Evolutionary conservation across 2,329 filamentous ascomycete genomes (phyloP), one percentile per base, ranked within the genome.

Genomic region (Phoma sp.): DNA sequence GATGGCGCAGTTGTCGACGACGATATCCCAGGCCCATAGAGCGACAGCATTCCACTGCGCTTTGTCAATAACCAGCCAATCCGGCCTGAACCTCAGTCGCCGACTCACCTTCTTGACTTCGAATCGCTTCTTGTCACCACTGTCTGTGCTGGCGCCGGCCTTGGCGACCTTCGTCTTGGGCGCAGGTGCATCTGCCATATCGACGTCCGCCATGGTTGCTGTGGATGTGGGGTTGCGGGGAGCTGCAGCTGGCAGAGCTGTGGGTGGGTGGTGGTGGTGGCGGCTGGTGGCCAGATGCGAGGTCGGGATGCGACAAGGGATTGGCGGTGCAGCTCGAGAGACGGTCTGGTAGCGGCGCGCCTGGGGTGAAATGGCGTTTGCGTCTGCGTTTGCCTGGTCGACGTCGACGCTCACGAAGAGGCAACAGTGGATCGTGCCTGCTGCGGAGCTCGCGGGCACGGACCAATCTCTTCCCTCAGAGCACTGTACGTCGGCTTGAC

Each of bases 1-100:
- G 74, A 99, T 99, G 69, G 95, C 95, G 75, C 95, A 99, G 83
- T 99, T 99, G 79, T 99, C 95, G 58, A 99, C 95, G 29, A 98
- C 93, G 55, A 99, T 99, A 74, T 99, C 95, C 95, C 95, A 99
- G 0, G 95, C 95, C 95, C 95, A 99, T 2, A 99, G 83, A 36
- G 95, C 93, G 46, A 99, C 95, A 0, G 95, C 95, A 69, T 98
- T 98, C 95, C 95, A 99, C 93, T 97, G 70, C 38, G 60, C 45
- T 3, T 18, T 38, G 63, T 67, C 63, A 66, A 61, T 39, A 55
- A n/a, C 24, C 53, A 51, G 33, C 43, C 42, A 49, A 7, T 44
- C 35, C 7, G 35, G 52, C 25, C 11, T 47, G 46, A 49, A 54
- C 29, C 46, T 37, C 18, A 49, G 27, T 23, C n/a, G 38, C 23